phyloP scores from a whole-genome alignment of 2,329 filamentous ascomycete genomes.

The Penicillium sp. region DNA sequence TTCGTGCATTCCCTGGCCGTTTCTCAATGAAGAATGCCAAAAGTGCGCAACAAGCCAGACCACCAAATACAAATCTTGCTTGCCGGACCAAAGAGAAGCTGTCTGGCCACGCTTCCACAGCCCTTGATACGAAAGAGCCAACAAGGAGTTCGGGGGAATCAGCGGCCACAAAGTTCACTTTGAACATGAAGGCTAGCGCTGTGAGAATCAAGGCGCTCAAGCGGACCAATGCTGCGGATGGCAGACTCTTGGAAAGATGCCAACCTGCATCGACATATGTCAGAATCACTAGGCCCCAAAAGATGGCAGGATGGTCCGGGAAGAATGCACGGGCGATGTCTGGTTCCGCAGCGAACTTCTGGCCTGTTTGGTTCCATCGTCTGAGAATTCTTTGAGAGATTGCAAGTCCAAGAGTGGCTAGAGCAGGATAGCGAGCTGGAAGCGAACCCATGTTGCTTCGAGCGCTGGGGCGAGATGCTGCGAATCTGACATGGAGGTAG shows the following conservation, averaged over 20 bases:
- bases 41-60: conserved; percentile 36
- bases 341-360: conserved; percentile 87
- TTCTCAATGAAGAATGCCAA: conserved; percentile 21
- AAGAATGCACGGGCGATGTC: conserved; percentile 76
- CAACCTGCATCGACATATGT: conserved; percentile 62
- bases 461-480: conserved; percentile 1
- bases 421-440: conserved; percentile 6
- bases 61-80: conserved; percentile 49
- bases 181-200: conserved; percentile 69
- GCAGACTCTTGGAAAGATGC: conserved; percentile 37
- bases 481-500: conserved; percentile 44
- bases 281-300: conserved; percentile 69
- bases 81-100: conserved; percentile 47
- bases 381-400: conserved; percentile 62
- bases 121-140: conserved; percentile 30
- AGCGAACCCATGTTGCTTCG: not conserved
- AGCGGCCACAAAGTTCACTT: conserved; percentile 78
- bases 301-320: conserved; percentile 56
- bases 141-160: conserved; percentile 78
- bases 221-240: conserved; percentile 23
- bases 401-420: conserved; percentile 50
- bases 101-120: conserved; percentile 37
- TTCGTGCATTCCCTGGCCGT: not conserved
- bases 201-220: conserved; percentile 42
- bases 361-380: conserved; percentile 94